A percentile compares a stretch with the other conserved stretches of the same genome.
These are phyloP conservation scores for Monosporozyma servazzii DNA, from an alignment of 805 yeast species.

Conservation along the genomic window DNA sequence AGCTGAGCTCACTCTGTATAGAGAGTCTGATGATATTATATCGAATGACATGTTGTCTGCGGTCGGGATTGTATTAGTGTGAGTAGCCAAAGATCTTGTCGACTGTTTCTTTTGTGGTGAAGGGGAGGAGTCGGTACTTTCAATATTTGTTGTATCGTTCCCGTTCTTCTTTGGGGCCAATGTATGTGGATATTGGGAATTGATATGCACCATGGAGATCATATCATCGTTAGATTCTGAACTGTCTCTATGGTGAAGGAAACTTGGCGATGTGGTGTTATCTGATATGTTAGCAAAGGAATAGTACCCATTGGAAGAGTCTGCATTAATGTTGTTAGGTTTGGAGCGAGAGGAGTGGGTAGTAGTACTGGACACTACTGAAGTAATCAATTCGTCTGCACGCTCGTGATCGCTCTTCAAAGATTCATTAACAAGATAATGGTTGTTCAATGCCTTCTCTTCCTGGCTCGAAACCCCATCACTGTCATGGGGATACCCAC, in stretches of 20 bases:
- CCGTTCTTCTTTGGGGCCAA: constrained; percentile 3
- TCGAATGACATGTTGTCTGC: constrained; percentile 25
- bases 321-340: constrained; percentile 11
- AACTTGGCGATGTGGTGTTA: constrained; percentile 25
- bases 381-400: neutral
- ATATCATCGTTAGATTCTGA: neutral
- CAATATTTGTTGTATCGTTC: neutral
- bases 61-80: constrained; percentile 14
- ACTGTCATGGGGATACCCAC: constrained; percentile 2
- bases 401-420: constrained; percentile 1
- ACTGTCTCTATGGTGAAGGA: constrained; percentile 1
- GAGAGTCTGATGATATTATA: constrained; percentile 14
- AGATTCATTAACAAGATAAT: constrained; percentile 21
- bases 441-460: constrained; percentile 19
- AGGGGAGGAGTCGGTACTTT: neutral
- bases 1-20: neutral
- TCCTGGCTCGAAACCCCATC: neutral
- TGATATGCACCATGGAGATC: constrained; percentile 1
- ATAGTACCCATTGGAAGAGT: constrained; percentile 27
- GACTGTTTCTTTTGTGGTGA: neutral
- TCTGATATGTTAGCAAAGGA: constrained; percentile 33
- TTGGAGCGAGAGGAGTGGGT: neutral
- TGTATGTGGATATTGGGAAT: neutral
- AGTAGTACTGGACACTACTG: neutral
- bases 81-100: neutral